phyloP scores from a whole-genome alignment of 2,329 filamentous ascomycete species.

The Daldinia sp. region DNA sequence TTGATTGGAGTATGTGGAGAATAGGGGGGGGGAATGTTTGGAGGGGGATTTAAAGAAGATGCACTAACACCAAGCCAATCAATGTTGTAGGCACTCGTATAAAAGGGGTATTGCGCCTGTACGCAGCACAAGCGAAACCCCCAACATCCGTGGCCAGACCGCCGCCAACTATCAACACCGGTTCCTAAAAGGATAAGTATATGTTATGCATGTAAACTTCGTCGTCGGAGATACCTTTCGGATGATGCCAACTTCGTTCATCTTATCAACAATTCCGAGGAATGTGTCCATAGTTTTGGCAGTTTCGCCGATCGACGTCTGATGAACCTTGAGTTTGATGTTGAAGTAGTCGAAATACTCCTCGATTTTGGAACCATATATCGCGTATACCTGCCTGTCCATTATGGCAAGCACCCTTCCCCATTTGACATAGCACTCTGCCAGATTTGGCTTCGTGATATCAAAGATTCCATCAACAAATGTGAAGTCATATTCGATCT shows the following conservation, averaged over 20 bases:
- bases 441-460: constrained; percentile 68
- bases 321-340: constrained; percentile 73
- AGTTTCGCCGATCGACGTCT: constrained; percentile 81
- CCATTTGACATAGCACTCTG: constrained; percentile 74
- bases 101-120: constrained; percentile 79
- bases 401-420: constrained; percentile 75
- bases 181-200: constrained; percentile 60
- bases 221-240: constrained; percentile 61
- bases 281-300: constrained; percentile 79
- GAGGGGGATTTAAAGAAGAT: background rate
- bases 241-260: constrained; percentile 79
- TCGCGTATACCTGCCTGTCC: constrained; percentile 76
- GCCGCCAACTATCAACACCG: constrained; percentile 74
- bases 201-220: background rate
- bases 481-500: constrained; percentile 80
- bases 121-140: constrained; percentile 79
- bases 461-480: constrained; percentile 79
- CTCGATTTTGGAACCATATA: constrained; percentile 75
- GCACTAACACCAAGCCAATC: constrained; percentile 72
- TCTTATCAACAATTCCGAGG: constrained; percentile 76
- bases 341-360: constrained; percentile 74
- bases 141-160: constrained; percentile 80
- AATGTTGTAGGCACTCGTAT: constrained; percentile 80
- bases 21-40: background rate
- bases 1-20: too few species aligned